Conservation (phyloP, 208 protist species). For the Trypanosoma rangeli region DNA sequence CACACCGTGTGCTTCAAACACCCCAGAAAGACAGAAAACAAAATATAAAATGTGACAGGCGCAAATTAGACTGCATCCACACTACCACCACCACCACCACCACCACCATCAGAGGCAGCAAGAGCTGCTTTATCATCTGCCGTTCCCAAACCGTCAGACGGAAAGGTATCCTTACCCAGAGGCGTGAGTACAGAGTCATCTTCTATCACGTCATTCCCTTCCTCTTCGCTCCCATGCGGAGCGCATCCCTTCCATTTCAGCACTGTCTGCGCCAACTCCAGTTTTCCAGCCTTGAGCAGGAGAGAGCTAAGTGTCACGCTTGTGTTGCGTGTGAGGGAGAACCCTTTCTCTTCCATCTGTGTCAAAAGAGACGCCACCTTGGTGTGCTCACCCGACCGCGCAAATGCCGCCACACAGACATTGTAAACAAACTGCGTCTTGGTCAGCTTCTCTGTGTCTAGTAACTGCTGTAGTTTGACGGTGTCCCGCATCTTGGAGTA, state of each 20-base stretch:
- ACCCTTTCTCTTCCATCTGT: conserved; percentile 78
- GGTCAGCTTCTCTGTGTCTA: conserved; percentile 63
- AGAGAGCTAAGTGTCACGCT: conserved; percentile 86
- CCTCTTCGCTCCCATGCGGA: conserved; percentile 8
- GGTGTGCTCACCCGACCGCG: conserved; percentile 78
- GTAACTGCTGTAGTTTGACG: conserved; percentile 79
- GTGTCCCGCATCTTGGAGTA: conserved; percentile 83
- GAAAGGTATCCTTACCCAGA: neutral
- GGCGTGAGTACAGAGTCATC: neutral
- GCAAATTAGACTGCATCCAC: neutral
- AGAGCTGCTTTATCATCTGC: neutral
- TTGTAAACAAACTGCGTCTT: conserved; percentile 86
- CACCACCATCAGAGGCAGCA: neutral
- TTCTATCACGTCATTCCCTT: conserved; percentile 13
- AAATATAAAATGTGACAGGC: neutral
- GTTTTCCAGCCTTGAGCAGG: conserved; percentile 86
- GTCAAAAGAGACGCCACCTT: conserved; percentile 80
- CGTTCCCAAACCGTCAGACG: neutral
- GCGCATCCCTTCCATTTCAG: conserved; percentile 76
- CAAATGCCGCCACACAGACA: conserved; percentile 81
- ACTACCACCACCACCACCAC: too few relatives aligned
- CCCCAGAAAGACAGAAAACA: neutral
- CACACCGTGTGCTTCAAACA: neutral
- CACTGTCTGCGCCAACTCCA: conserved; percentile 84
- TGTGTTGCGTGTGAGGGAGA: conserved; percentile 73